Conservation (phyloP, 805 yeast genomes). For the Wickerhamomyces strasburgensis region DNA sequence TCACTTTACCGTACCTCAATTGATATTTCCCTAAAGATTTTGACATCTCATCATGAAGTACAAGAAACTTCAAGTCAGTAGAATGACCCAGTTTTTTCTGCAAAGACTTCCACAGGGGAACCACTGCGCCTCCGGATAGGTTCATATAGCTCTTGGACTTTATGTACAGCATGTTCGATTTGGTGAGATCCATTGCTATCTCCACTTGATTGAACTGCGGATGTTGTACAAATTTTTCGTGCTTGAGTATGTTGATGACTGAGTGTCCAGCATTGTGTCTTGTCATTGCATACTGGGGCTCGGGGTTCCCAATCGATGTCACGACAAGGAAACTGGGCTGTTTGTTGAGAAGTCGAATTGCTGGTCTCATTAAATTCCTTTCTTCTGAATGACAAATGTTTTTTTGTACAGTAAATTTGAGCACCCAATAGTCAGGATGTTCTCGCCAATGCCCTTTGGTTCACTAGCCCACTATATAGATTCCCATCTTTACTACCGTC, state of each 20-base stretch:
- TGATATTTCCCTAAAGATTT: slow-evolving; percentile 61
- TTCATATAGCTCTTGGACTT: slow-evolving; percentile 66
- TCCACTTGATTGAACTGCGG: slow-evolving; percentile 9
- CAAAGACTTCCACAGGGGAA: slow-evolving; percentile 42
- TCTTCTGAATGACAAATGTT: too few species aligned
- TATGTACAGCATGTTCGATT: slow-evolving; percentile 36
- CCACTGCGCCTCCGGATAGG: slow-evolving; percentile 54
- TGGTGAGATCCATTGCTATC: slow-evolving; percentile 16
- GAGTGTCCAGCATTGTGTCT: slow-evolving; percentile 78
- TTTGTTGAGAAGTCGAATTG: slow-evolving; percentile 6
- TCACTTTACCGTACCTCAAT: slow-evolving; percentile 51
- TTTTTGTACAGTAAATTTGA: too few species aligned
- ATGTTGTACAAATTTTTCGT: slow-evolving; percentile 4
- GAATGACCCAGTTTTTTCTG: slow-evolving; percentile 15
- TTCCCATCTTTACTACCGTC: too few species aligned
- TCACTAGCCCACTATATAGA: too few species aligned
- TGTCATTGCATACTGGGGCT: slow-evolving; percentile 50
- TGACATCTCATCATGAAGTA: slow-evolving; percentile 78
- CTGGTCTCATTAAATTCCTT: not conserved
- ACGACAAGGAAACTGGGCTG: slow-evolving; percentile 24
- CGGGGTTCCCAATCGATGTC: slow-evolving; percentile 77
- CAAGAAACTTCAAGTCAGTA: slow-evolving; percentile 40
- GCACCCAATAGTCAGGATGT: too few species aligned
- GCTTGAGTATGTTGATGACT: slow-evolving; percentile 34
- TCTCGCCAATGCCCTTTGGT: too few species aligned